Base-by-base conservation (phyloP, 371 early-diverging fungal species). In the Mucor mucedo region DNA sequence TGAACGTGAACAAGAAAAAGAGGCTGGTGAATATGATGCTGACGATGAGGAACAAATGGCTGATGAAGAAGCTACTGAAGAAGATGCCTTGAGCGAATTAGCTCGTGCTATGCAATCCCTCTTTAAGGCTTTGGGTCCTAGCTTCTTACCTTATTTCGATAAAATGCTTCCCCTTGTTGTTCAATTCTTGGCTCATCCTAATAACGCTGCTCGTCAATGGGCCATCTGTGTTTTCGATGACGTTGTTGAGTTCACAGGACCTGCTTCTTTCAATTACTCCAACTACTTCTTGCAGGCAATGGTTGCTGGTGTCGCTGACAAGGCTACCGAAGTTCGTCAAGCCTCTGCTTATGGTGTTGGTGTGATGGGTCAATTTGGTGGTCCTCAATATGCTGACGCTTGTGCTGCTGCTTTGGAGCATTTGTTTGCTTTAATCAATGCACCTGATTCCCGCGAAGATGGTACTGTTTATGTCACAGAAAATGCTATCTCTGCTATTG, bases 331-430 rank as follows among this genome's bases (percentile, higher is more conserved):
- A 63, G 88, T 97, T 33, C 89, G 95, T 38, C 98, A 98, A 82
- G 91, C 96, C 10, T 91, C 95, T 28, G 91, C 93, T 13, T 98
- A 94, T 73, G 97, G 97, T 66, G 79, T 95, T 44, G 98, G 98
- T 61, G 82, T 95, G 8, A 87, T 89, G 66, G 97, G 93, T 39
- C 84, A 92, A 72, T 87, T 84, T 57, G 97, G 95, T 58, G 95
- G 95, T 16, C 82, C 84, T 30, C 80, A 84, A 41, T 93, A 91
- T 67, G 84, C 86, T 1, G 89, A 86, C 60, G 87, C 84, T 33
- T 86, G 89, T 55, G 81, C 80, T 58, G 79, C 81, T 39, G 83
- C 88, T 29, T 72, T 93, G 61, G 85, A 84, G 1, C 82, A 73
- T 13, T 71, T 94, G 60, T 85, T 93, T 60, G 83, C 72, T 42